Evolutionary conservation across 1,284 basidiomycete species (phyloP).

Genomic region (Trametes versicolor): DNA sequence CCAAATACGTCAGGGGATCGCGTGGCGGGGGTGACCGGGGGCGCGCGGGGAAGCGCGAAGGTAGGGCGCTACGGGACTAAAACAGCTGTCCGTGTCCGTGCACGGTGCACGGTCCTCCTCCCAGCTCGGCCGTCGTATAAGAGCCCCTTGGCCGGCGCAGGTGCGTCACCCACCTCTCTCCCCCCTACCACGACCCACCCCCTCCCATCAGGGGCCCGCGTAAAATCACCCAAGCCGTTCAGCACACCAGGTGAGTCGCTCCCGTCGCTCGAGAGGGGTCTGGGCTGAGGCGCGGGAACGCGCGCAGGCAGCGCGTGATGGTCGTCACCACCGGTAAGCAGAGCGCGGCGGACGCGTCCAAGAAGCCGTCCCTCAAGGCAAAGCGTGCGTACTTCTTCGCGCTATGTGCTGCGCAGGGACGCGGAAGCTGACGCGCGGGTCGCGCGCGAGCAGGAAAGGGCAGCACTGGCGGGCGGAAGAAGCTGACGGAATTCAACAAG

Average conservation of each 20-base stretch:
- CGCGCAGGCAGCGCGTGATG: conserved; percentile 33
- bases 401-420: neutral
- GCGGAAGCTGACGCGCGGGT: conserved; percentile 31
- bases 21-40: conserved; percentile 37
- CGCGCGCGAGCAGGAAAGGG: conserved; percentile 44
- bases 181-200: conserved; percentile 36
- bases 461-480: conserved; percentile 54
- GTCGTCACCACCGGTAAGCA: conserved; percentile 38
- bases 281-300: conserved; percentile 21
- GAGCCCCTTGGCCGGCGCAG: conserved; percentile 38
- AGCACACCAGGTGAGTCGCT: conserved; percentile 31
- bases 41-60: conserved; percentile 40
- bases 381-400: conserved; percentile 26
- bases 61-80: conserved; percentile 43
- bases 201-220: conserved; percentile 26
- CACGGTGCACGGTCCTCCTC: conserved; percentile 37
- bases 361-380: conserved; percentile 36
- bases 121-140: conserved; percentile 42
- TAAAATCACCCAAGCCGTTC: conserved; percentile 17
- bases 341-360: conserved; percentile 34
- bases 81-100: conserved; percentile 31
- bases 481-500: conserved; percentile 77
- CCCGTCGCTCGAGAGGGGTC: conserved; percentile 13
- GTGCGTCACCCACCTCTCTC: conserved; percentile 42
- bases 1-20: conserved; percentile 20